Conservation (phyloP, 129 eudicot genomes). For the Flaveria bidentis region DNA sequence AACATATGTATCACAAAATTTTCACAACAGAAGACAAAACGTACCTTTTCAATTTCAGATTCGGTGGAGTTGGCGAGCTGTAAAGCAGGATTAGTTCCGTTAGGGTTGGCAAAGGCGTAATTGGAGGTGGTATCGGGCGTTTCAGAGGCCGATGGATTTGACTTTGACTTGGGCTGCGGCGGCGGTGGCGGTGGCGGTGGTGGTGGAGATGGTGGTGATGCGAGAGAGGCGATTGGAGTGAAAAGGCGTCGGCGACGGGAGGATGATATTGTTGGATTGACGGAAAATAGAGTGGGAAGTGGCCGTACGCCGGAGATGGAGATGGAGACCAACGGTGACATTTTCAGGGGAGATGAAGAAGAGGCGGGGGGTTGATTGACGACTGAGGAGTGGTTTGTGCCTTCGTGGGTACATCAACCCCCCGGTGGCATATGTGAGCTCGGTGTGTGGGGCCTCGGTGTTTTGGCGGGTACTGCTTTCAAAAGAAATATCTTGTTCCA, state of each 20-base stretch:
- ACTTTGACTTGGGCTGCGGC: slow-evolving; percentile 11
- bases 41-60: slow-evolving; percentile 71
- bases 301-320: neutral
- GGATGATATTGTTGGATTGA: slow-evolving; percentile 14
- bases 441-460: slow-evolving; percentile 20
- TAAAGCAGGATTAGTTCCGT: slow-evolving; percentile 47
- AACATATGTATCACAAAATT: neutral
- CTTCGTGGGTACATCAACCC: too few species aligned
- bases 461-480: slow-evolving; percentile 33
- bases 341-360: neutral
- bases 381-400: neutral
- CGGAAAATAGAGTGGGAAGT: slow-evolving; percentile 1
- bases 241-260: slow-evolving; percentile 35
- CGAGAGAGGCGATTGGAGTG: slow-evolving; percentile 42
- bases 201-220: slow-evolving; percentile 46
- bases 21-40: neutral
- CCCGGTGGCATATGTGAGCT: neutral
- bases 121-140: slow-evolving; percentile 38
- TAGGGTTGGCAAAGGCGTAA: slow-evolving; percentile 48
- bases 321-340: slow-evolving; percentile 2
- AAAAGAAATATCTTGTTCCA: slow-evolving; percentile 28
- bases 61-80: slow-evolving; percentile 59
- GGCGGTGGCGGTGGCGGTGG: slow-evolving; percentile 26
- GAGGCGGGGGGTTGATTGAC: neutral
- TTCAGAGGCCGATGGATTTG: slow-evolving; percentile 37